Evolutionary conservation across 108 stramenopile species (phyloP).

Genomic region (Skeletonema potamos): DNA sequence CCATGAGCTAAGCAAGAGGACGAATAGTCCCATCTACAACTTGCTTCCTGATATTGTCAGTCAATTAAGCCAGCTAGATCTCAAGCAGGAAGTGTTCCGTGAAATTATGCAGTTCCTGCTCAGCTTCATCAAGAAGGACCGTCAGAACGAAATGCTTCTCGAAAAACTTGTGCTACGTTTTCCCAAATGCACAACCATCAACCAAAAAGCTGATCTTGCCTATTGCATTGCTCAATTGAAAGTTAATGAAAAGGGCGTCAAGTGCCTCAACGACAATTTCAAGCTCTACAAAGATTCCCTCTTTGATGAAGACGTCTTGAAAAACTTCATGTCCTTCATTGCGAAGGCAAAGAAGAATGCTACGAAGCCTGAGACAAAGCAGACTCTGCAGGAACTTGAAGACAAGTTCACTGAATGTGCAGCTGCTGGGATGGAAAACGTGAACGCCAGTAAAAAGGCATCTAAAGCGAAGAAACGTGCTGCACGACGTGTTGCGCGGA

Average conservation of each 20-base stretch:
- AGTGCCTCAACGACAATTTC: constrained; percentile 84
- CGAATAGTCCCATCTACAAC: constrained; percentile 98
- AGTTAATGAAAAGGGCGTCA: constrained; percentile 86
- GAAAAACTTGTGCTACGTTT: constrained; percentile 94
- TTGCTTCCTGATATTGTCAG: constrained; percentile 96
- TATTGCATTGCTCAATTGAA: constrained; percentile 94
- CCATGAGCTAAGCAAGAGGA: constrained; percentile 90
- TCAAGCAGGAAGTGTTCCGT: constrained; percentile 80
- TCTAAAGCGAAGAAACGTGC: constrained; percentile 55
- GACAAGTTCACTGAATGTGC: constrained; percentile 67
- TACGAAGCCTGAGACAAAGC: constrained; percentile 75
- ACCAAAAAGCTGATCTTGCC: constrained; percentile 85
- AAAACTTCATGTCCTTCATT: constrained; percentile 70
- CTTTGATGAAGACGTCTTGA: constrained; percentile 87
- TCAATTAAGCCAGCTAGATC: constrained; percentile 73
- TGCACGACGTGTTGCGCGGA: constrained; percentile 34
- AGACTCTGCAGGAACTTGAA: constrained; percentile 86
- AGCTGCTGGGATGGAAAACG: constrained; percentile 60
- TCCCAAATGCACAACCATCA: constrained; percentile 70
- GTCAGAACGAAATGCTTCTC: constrained; percentile 88
- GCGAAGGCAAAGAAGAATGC: constrained; percentile 84
- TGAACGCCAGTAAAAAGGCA: constrained; percentile 69
- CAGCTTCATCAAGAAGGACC: constrained; percentile 95
- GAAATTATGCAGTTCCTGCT: constrained; percentile 92
- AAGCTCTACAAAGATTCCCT: constrained; percentile 90